Base-by-base conservation (phyloP, 139 green algal species). In the Coelastrella sp. region DNA sequence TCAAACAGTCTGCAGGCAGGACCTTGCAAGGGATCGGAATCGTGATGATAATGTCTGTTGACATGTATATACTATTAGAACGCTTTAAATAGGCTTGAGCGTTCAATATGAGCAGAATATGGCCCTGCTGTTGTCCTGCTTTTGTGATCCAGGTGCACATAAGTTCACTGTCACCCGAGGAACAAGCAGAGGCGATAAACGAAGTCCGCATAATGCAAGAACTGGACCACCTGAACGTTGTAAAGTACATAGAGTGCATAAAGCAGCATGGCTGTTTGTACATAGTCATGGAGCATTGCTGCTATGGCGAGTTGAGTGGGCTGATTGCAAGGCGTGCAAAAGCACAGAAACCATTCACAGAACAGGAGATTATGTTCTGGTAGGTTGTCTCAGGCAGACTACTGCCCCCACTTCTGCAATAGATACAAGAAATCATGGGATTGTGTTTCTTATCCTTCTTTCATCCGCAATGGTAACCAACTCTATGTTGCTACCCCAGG, bases 351-450 rank as follows among this genome's bases (percentile, higher is more conserved):
- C 84, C 91, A 7, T 90, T 96, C 41, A 76, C 67, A 1, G 94
- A 96, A 88, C 89, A 94, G 5, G 89, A 95, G 25, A 91, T 96
- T 60, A 95, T 97, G 94, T 89, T 94, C 69, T 91, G 80, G 71
- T 87, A 53, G 43, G 88, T 30, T 27, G 9, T 9, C 32, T 48
- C 34, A 30, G 34, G 62, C 25, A 62, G 37, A 79, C n/a, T n/a
- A n/a, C n/a, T n/a, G n/a, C n/a, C n/a, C n/a, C n/a, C n/a, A n/a
- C n/a, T n/a, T n/a, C n/a, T n/a, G n/a, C n/a, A n/a, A n/a, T n/a
- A n/a, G n/a, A n/a, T n/a, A n/a, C n/a, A n/a, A n/a, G n/a, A n/a
- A n/a, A n/a, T n/a, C n/a, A n/a, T n/a, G n/a, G n/a, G n/a, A n/a
- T n/a, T n/a, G n/a, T n/a, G n/a, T n/a, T n/a, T n/a, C n/a, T n/a